Evolutionary conservation across 768 basidiomycete species (phyloP).

Genomic region (Phaffia tasmanica): DNA sequence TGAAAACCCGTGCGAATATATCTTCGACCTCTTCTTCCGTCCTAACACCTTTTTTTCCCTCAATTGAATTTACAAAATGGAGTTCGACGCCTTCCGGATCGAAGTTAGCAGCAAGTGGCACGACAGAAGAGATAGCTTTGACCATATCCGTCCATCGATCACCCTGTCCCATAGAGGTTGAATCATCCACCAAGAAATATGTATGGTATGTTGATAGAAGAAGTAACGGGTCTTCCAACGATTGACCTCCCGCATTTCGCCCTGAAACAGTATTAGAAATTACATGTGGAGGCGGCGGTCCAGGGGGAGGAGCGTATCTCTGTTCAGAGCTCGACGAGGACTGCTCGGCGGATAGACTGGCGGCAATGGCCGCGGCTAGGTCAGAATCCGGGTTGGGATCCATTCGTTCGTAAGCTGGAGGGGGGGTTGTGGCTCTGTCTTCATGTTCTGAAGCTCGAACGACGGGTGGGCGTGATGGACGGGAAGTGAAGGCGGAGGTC

Average conservation of each 20-base stretch:
- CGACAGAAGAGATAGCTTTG: constrained; percentile 8
- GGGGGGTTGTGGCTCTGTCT: constrained; percentile 7
- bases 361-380: constrained; percentile 9
- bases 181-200: constrained; percentile 15
- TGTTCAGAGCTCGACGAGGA: neutral
- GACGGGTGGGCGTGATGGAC: constrained; percentile 7
- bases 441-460: neutral
- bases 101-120: constrained; percentile 14
- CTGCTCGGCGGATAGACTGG: constrained; percentile 7
- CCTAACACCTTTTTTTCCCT: neutral
- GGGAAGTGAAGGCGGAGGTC: neutral
- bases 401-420: constrained; percentile 2
- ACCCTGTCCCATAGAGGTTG: constrained; percentile 12
- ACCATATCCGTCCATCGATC: constrained; percentile 6
- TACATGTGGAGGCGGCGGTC: neutral
- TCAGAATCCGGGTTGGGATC: constrained; percentile 20
- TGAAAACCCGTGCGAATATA: constrained; percentile 2
- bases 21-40: constrained; percentile 1
- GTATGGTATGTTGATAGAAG: constrained; percentile 14
- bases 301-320: neutral
- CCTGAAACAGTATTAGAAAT: neutral
- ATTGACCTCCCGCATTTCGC: neutral
- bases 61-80: constrained; percentile 14
- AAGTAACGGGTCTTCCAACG: constrained; percentile 5
- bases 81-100: constrained; percentile 4